Conservation (phyloP, 2,329 filamentous ascomycete species). For the Metarhizium sp. region DNA sequence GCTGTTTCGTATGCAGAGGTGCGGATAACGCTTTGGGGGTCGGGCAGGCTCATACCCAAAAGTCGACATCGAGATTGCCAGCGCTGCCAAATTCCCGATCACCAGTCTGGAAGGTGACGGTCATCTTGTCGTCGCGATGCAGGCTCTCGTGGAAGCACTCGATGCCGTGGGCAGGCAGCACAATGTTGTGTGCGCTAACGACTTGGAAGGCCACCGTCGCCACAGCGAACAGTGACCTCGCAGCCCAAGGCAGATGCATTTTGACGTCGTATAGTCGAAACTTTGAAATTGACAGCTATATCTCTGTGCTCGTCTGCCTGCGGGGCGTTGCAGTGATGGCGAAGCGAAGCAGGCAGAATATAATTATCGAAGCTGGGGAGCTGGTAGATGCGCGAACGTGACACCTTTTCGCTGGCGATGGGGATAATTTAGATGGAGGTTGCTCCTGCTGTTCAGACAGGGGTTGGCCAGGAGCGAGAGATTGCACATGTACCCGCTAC, state of each 20-base stretch:
- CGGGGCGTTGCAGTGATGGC: neutral
- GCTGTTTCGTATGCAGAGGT: neutral
- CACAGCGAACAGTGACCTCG: constrained; percentile 30
- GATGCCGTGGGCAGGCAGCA: constrained; percentile 81
- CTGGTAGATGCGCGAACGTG: constrained; percentile 1
- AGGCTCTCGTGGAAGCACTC: constrained; percentile 97
- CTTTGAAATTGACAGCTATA: neutral
- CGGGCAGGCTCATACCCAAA: constrained; percentile 62
- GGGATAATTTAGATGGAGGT: neutral
- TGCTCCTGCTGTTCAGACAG: neutral
- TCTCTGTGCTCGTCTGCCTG: neutral
- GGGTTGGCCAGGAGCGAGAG: too few species aligned
- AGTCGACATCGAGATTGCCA: constrained; percentile 93
- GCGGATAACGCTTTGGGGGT: neutral
- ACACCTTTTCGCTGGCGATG: constrained; percentile 3
- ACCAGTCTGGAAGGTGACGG: constrained; percentile 95
- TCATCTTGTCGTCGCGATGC: constrained; percentile 95
- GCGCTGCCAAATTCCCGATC: constrained; percentile 92
- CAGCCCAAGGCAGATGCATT: constrained; percentile 26
- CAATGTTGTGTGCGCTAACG: constrained; percentile 85
- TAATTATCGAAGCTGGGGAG: neutral
- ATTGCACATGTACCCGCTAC: too few species aligned
- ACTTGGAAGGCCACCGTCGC: constrained; percentile 39
- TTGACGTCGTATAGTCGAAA: neutral
- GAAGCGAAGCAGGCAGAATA: neutral